These are phyloP conservation scores for Heliophila coronopifolia DNA, from an alignment of 441 rosid genomes.

Conservation along the genomic window DNA sequence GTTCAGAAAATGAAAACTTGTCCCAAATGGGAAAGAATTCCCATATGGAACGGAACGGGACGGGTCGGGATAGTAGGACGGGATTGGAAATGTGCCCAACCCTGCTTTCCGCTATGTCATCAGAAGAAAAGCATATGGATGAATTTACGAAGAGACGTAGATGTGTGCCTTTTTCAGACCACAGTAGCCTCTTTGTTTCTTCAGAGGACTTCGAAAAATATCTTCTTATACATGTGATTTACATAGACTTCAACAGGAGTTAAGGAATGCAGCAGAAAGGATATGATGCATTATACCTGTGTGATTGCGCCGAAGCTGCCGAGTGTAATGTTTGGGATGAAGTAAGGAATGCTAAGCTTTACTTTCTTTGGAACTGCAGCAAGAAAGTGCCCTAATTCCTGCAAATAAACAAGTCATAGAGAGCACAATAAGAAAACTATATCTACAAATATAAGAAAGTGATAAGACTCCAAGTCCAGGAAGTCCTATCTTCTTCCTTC, in stretches of 20 bases:
- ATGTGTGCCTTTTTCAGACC: neutral
- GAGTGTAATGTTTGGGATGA: constrained; percentile 91
- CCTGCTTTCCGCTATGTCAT: no score
- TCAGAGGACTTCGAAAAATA: neutral
- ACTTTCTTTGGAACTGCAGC: constrained; percentile 93
- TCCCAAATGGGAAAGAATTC: no score
- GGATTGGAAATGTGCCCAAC: no score
- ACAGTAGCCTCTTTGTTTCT: neutral
- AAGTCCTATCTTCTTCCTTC: no score
- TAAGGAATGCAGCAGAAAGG: constrained; percentile 5
- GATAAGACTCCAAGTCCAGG: no score
- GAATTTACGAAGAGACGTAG: neutral
- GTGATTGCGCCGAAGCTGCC: constrained; percentile 99
- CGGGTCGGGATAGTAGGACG: no score
- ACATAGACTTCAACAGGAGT: neutral
- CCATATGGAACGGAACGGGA: no score
- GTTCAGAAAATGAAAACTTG: no score
- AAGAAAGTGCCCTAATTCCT: constrained; percentile 89
- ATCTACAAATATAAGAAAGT: neutral
- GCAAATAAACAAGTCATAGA: constrained; percentile 21
- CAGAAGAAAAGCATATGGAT: neutral
- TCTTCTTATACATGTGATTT: neutral
- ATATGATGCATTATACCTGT: constrained; percentile 43
- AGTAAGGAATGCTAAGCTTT: constrained; percentile 86
- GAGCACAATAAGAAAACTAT: neutral